Evolutionary conservation across 169 alveolate species (phyloP), one percentile per base, ranked within the genome.

Genomic region (Plasmodium vinckei): DNA sequence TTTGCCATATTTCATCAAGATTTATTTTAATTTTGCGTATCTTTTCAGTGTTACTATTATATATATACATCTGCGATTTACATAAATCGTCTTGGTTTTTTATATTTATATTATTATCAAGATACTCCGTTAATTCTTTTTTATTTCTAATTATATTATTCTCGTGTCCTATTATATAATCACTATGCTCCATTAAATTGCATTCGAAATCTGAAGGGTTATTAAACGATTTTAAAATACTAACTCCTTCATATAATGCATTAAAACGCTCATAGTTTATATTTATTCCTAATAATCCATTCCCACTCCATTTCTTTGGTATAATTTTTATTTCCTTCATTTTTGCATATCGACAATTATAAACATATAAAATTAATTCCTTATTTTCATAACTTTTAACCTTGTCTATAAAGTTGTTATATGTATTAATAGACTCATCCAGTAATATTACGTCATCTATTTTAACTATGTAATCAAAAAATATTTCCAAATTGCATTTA

Each of bases 291-390:
- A 94, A 57, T 6, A 94, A 75, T 23, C 96, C 96, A 17, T 86
- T 87, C 21, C 96, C 96, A 7, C 91, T 87, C 96, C 96, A 94
- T 71, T 89, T 94, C 46, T 79, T 89, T 10, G 96, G 96, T n/a
- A 42, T 72, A 12, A 94, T 84, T 39, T 77, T 89, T 23, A 94
- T 89, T 47, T 87, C 75, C 27, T 73, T 75, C 42, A 92, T 70
- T 44, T 82, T 73, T 57, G 90, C 88, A 87, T 89, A 67, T 12
- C 95, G 79, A 5, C 94, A 94, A 65, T 91, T 94, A 54, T 94
- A 94, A 21, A 94, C 92, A 15, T 60, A 17, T 25, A 94, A 61
- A 42, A 87, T 19, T 47, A 94, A 25, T 33, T 69, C 92, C 42
- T 92, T 91, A 49, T 88, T 77, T 61, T 92, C 96, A 59, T 73